Evolutionary conservation across 176 grass and related monocot species (phyloP).

Genomic region (Triticum monococcum): DNA sequence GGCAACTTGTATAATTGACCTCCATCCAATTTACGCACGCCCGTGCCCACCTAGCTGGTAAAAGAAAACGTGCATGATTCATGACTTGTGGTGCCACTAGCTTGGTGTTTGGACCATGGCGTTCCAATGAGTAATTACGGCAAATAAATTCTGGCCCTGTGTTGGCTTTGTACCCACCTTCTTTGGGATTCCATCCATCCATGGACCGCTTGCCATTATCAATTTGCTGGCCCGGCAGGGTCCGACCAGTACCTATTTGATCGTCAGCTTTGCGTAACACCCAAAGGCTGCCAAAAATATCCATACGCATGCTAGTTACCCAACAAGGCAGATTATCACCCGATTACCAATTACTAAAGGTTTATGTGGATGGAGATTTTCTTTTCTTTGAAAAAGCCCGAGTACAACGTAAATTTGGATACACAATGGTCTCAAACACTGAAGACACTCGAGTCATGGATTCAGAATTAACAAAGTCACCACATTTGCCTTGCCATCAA

Average conservation of each 20-base stretch:
- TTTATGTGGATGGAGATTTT: no score
- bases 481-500: no score
- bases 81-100: not conserved
- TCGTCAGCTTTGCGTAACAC: not conserved
- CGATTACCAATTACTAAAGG: no score
- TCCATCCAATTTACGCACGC: slow-evolving; percentile 22
- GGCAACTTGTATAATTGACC: not conserved
- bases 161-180: slow-evolving; percentile 9
- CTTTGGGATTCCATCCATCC: not conserved
- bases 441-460: no score
- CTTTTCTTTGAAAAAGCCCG: no score
- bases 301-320: not conserved
- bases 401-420: no score
- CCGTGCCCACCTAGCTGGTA: slow-evolving; percentile 10
- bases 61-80: slow-evolving; percentile 17
- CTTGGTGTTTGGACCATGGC: not conserved
- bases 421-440: no score
- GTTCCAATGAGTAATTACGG: not conserved
- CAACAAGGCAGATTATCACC: no score
- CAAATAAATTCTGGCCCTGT: not conserved
- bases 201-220: not conserved
- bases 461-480: no score
- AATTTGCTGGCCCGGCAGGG: not conserved
- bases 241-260: not conserved
- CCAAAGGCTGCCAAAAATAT: slow-evolving; percentile 15